Conservation (phyloP, 345 rosid species). For the Citrus medica region DNA sequence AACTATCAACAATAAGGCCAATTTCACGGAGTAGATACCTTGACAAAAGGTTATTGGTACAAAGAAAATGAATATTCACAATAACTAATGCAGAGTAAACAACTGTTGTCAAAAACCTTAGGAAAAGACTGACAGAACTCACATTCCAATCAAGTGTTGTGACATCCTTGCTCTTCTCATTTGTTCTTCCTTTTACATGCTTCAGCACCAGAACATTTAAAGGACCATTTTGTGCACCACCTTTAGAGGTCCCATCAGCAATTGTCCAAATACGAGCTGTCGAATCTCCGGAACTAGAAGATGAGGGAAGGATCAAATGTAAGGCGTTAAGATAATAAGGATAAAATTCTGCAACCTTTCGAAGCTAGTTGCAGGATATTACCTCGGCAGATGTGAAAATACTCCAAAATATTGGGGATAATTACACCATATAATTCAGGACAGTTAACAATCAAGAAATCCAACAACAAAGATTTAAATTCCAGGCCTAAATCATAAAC, state of each 20-base stretch:
- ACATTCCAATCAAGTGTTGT: constrained; percentile 99
- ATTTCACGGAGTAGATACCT: neutral
- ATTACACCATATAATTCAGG: neutral
- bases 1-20: neutral
- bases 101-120: neutral
- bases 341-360: neutral
- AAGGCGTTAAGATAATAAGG: neutral
- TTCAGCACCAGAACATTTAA: constrained; percentile 65
- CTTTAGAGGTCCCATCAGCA: constrained; percentile 53
- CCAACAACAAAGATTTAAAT: neutral
- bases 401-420: neutral
- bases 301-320: constrained; percentile 2
- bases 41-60: neutral
- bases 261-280: constrained; percentile 97
- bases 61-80: neutral
- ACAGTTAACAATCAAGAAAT: constrained; percentile 1
- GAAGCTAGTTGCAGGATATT: neutral
- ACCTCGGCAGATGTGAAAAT: neutral
- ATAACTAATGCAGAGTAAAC: neutral
- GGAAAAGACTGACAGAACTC: constrained; percentile 33
- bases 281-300: constrained; percentile 88
- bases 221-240: constrained; percentile 48
- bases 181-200: constrained; percentile 92
- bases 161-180: constrained; percentile 98
- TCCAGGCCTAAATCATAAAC: neutral